Evolutionary conservation across 1,284 basidiomycete species (phyloP).

Genomic region (Sanghuangporus weigelae): DNA sequence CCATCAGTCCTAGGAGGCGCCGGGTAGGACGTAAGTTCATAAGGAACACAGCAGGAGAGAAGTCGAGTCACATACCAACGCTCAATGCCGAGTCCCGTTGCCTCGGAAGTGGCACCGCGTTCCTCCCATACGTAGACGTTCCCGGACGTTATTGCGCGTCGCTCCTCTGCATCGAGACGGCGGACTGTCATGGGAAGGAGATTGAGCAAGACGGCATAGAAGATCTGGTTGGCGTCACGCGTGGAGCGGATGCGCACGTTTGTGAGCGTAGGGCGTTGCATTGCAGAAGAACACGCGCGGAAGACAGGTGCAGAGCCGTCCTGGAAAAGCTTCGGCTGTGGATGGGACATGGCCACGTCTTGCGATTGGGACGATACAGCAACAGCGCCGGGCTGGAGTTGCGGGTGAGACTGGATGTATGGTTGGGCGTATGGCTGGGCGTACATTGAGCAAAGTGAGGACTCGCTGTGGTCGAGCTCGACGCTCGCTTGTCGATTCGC

Average conservation of each 20-base stretch:
- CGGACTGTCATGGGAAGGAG: conserved; percentile 69
- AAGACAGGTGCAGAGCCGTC: conserved; percentile 19
- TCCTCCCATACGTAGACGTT: conserved; percentile 86
- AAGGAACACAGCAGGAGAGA: neutral
- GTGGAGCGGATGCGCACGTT: conserved; percentile 72
- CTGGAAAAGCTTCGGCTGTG: conserved; percentile 2
- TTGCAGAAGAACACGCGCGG: conserved; percentile 26
- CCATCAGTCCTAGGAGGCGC: conserved; percentile 60
- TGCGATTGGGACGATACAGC: neutral
- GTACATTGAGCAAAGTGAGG: conserved; percentile 1
- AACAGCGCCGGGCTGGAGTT: neutral
- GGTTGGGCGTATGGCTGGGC: neutral
- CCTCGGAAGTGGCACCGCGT: conserved; percentile 69
- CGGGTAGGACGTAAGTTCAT: conserved; percentile 5
- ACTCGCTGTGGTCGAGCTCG: neutral
- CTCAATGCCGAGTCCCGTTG: conserved; percentile 76
- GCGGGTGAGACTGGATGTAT: neutral
- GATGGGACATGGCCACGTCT: neutral
- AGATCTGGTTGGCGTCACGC: conserved; percentile 72
- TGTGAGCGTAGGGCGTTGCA: conserved; percentile 69
- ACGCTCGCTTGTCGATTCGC: neutral
- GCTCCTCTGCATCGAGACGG: conserved; percentile 71
- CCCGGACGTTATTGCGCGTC: conserved; percentile 55
- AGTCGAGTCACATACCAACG: conserved; percentile 49
- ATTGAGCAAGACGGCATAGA: conserved; percentile 65